phyloP scores from a whole-genome alignment of 2,329 filamentous ascomycete genomes.

The Phyllachora maydis region DNA sequence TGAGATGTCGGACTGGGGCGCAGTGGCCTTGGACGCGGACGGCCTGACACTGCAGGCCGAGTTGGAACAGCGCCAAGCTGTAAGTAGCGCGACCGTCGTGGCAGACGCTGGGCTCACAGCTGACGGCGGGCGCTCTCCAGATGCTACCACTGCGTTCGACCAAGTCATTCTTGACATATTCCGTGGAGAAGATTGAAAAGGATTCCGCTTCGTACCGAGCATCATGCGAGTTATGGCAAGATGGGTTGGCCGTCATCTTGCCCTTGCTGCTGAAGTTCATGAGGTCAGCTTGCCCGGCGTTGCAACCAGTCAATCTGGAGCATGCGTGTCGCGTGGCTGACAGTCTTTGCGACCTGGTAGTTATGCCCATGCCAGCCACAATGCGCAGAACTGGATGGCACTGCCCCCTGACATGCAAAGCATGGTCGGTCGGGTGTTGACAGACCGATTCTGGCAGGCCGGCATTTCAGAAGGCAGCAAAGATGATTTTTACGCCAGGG shows the following conservation, averaged over 20 bases:
- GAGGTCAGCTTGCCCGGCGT: slow-evolving; percentile 22
- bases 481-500: slow-evolving; percentile 87
- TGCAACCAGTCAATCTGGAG: no score
- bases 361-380: slow-evolving; percentile 81
- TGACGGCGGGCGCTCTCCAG: slow-evolving; percentile 12
- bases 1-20: slow-evolving; percentile 65
- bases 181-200: slow-evolving; percentile 72
- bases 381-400: slow-evolving; percentile 63
- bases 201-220: slow-evolving; percentile 51
- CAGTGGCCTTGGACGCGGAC: slow-evolving; percentile 54
- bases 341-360: no score
- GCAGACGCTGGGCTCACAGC: no score
- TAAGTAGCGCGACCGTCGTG: slow-evolving; percentile 10
- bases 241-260: slow-evolving; percentile 64
- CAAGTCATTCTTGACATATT: slow-evolving; percentile 81
- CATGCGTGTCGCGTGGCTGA: neutral
- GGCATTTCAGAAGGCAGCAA: slow-evolving; percentile 91
- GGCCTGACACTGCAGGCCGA: slow-evolving; percentile 61
- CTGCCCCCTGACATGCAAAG: slow-evolving; percentile 55
- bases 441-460: slow-evolving; percentile 94
- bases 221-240: slow-evolving; percentile 67
- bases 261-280: slow-evolving; percentile 71
- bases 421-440: slow-evolving; percentile 66
- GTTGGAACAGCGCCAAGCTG: slow-evolving; percentile 56
- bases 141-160: slow-evolving; percentile 66